Evolutionary conservation across 75 land plant genomes (phyloP), one percentile per base, ranked within the genome.

Genomic region (Pseudotsuga menziesii): DNA sequence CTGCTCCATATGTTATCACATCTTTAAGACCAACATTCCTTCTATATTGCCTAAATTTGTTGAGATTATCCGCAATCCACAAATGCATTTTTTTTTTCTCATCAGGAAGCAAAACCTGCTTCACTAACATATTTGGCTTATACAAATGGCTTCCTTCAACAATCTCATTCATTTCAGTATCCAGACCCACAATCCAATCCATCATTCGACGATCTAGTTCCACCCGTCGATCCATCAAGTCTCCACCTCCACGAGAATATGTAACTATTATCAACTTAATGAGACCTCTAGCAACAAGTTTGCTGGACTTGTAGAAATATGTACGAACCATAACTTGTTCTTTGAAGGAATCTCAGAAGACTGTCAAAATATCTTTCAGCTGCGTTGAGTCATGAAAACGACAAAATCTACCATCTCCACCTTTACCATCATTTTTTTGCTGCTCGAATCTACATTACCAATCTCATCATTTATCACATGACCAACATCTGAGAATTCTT

Each of bases 91-190:
- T n/a, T n/a, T 80, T 80, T 48, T 80, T 80, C 41, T 80, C 82
- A 22, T 80, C 80, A 23, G 82, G 82, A 6, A 80, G 80, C 9
- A 80, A 72, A 35, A 80, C 82, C 19, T 63, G 81, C 25, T 80
- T 72, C 81, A 80, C 76, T 2, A 72, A 36, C 11, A 80, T 80
- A 80, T 61, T 76, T 78, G 82, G 82, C 79, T 56, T 75, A 52
- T 80, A 80, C 7, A 80, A 36, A 63, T 80, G 73, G 56, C 79
- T 80, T 27, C 82, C 82, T 57, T 80, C 82, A 16, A 80, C 82
- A 56, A 80, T 80, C 72, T 80, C 82, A 61, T 80, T 80, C 82
- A 80, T 80, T 54, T 80, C 82, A 44, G 82, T 80, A 35, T 80
- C 82, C 26, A 80, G 82, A 55, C 82, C 82, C 4, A 80, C 82